These are phyloP conservation scores for Tritrichomonas foetus DNA, from an alignment of 208 protist species.

Conservation along the genomic window DNA sequence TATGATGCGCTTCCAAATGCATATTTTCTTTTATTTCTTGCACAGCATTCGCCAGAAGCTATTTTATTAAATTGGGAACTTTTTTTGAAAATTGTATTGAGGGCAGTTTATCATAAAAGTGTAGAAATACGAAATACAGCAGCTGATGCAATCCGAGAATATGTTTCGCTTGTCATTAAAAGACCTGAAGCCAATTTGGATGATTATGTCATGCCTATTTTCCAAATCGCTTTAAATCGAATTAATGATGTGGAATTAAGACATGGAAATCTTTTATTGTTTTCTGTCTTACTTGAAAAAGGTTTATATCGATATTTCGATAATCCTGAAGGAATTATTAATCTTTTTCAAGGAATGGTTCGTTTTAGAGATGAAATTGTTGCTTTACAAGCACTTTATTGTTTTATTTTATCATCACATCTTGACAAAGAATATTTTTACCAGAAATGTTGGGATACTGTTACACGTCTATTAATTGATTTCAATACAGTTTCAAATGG, in stretches of 20 bases:
- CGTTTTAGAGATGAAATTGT: not conserved
- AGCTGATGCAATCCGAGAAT: not conserved
- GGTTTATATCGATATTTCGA: no score
- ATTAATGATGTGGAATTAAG: not conserved
- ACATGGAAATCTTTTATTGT: not conserved
- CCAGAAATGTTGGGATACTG: not conserved
- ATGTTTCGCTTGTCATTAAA: not conserved
- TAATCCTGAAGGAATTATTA: no score
- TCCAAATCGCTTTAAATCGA: not conserved
- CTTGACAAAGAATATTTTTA: not conserved
- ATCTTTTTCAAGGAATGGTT: not conserved
- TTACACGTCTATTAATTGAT: not conserved
- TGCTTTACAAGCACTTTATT: not conserved
- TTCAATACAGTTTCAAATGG: not conserved
- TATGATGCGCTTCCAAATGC: not conserved
- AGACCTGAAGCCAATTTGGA: not conserved
- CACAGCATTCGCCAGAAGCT: not conserved
- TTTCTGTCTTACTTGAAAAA: not conserved
- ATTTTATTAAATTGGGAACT: not conserved
- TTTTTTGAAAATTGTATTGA: not conserved
- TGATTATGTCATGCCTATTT: not conserved
- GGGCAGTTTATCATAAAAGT: not conserved
- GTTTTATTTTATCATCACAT: not conserved
- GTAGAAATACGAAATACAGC: not conserved
- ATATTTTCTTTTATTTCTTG: not conserved